A percentile compares a stretch with the other conserved stretches of the same genome.
phyloP scores from a whole-genome alignment of 805 yeast species.

The Ogataea siamensis region DNA sequence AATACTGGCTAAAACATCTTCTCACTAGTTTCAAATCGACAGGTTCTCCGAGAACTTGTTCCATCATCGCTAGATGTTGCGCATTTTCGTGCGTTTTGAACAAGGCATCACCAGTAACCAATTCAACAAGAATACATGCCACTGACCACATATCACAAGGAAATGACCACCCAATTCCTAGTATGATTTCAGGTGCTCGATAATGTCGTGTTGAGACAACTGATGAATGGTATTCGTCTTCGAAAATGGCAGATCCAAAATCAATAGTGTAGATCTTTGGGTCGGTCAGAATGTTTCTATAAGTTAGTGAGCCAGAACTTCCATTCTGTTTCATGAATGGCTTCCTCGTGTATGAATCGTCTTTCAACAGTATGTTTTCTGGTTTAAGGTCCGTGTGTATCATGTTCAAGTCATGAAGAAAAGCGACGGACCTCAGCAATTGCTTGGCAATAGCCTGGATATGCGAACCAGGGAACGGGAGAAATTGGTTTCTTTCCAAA shows the following conservation, averaged over 20 bases:
- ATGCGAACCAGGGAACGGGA: conserved; percentile 93
- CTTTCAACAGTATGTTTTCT: conserved; percentile 77
- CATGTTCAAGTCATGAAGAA: conserved; percentile 82
- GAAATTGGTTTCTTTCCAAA: conserved; percentile 74
- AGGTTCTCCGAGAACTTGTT: conserved; percentile 61
- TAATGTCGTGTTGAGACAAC: conserved; percentile 95
- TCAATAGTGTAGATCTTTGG: conserved; percentile 89
- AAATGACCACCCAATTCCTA: conserved; percentile 95
- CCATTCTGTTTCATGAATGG: conserved; percentile 31
- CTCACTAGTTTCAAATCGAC: conserved; percentile 41
- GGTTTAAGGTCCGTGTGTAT: conserved; percentile 98
- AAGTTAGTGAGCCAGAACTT: conserved; percentile 2
- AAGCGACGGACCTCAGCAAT: conserved; percentile 78
- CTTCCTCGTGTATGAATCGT: conserved; percentile 45
- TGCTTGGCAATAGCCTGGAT: conserved; percentile 88
- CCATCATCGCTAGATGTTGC: conserved; percentile 95
- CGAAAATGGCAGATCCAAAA: conserved; percentile 94
- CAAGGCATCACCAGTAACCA: conserved; percentile 90
- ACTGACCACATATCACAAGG: conserved; percentile 98
- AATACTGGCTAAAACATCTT: conserved; percentile 30
- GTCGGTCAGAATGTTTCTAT: conserved; percentile 55
- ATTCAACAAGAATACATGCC: conserved; percentile 89
- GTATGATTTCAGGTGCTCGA: conserved; percentile 93
- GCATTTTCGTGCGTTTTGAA: conserved; percentile 93
- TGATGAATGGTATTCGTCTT: conserved; percentile 89